phyloP scores from a whole-genome alignment of 495 filamentous ascomycete genomes.

The Xylaria intraflava region DNA sequence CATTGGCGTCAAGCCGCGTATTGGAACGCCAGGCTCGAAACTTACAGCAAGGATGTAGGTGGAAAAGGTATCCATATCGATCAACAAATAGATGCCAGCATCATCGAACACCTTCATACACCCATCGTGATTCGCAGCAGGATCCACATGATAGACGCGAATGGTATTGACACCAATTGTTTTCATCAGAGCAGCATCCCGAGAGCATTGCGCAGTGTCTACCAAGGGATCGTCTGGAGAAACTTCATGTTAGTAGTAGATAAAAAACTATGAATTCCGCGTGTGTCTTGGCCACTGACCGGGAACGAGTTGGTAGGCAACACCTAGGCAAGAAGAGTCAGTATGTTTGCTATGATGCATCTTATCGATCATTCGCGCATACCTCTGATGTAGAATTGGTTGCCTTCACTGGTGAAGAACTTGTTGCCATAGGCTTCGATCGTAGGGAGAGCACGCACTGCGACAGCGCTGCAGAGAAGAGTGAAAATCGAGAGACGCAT shows the following conservation, averaged over 20 bases:
- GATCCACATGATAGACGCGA: conserved; percentile 83
- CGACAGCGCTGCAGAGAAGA: conserved; percentile 28
- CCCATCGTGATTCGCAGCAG: conserved; percentile 58
- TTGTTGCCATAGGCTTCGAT: conserved; percentile 73
- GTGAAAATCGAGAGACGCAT: conserved; percentile 32
- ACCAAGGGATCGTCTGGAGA: conserved; percentile 61
- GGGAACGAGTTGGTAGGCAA: conserved; percentile 58
- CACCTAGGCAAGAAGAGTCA: conserved; percentile 42
- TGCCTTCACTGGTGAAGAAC: conserved; percentile 71
- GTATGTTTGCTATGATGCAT: neutral
- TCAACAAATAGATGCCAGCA: conserved; percentile 71
- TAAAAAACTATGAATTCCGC: neutral
- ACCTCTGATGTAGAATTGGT: conserved; percentile 81
- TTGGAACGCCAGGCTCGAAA: conserved; percentile 15
- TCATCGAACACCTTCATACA: conserved; percentile 65
- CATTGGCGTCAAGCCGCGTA: conserved; percentile 2
- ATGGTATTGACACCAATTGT: conserved; percentile 76
- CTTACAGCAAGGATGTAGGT: conserved; percentile 69
- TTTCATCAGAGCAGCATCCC: conserved; percentile 73
- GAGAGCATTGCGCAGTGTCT: conserved; percentile 67
- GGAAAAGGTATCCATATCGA: conserved; percentile 79
- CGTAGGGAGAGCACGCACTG: conserved; percentile 39
- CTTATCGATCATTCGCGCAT: conserved; percentile 8
- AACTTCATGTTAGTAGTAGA: neutral
- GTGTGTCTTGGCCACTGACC: conserved; percentile 14